A percentile compares a stretch with the other conserved stretches of the same genome.
Conservation (phyloP, 2,329 filamentous ascomycete genomes). For the Fusarium burgessii region DNA sequence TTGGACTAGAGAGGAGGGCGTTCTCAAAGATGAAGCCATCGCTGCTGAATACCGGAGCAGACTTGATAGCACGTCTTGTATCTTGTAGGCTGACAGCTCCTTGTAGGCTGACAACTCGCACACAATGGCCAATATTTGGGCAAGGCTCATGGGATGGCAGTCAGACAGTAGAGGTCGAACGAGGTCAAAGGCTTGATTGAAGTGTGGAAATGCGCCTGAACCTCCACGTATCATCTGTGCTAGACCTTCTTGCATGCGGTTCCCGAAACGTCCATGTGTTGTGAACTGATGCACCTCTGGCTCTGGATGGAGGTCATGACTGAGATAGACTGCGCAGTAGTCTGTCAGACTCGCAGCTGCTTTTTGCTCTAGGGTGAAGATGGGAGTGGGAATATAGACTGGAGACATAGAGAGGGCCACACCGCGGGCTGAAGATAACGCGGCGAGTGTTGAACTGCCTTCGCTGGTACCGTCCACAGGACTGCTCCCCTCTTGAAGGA, state of each 20-base stretch:
- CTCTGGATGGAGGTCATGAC: background rate
- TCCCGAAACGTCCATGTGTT: background rate
- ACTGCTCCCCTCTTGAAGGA: background rate
- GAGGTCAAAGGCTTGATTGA: background rate
- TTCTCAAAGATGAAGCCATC: background rate
- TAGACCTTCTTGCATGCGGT: conserved; percentile 1
- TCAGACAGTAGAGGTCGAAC: background rate
- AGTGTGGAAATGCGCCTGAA: background rate
- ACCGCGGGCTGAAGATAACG: background rate
- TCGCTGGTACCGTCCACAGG: background rate
- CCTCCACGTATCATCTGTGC: background rate
- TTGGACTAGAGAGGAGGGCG: background rate
- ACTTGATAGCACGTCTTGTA: background rate
- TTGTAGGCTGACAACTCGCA: background rate
- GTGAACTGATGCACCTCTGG: background rate
- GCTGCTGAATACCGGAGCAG: background rate
- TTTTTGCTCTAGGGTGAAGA: background rate
- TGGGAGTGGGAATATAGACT: background rate
- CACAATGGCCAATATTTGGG: background rate
- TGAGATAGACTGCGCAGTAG: background rate
- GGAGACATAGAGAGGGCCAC: background rate
- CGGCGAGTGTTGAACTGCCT: background rate
- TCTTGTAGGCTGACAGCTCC: background rate
- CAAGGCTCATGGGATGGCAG: background rate
- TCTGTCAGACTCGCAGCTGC: background rate